A percentile compares a stretch with the other conserved stretches of the same genome.
phyloP scores from a whole-genome alignment of 2,329 filamentous ascomycete species.

The Sporothrix variecibatus region DNA sequence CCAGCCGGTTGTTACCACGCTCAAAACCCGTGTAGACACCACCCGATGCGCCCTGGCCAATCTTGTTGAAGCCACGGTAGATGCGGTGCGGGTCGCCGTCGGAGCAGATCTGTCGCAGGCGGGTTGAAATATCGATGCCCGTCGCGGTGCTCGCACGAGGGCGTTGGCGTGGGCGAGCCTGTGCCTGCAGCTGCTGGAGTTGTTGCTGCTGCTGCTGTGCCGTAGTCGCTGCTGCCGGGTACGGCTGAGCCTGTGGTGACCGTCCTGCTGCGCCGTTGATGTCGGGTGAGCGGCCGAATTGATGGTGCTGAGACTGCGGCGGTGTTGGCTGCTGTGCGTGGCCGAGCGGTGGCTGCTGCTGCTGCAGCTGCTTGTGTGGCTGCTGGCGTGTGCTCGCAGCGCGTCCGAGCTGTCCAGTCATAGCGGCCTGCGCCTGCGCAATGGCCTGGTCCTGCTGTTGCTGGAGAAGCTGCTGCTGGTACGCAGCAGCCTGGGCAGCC shows the following conservation, averaged over 20 bases:
- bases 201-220: constrained; percentile 34
- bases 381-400: constrained; percentile 70
- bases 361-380: constrained; percentile 46
- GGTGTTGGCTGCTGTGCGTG: constrained; percentile 44
- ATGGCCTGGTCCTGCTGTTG: constrained; percentile 88
- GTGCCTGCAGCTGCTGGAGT: constrained; percentile 28
- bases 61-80: constrained; percentile 87
- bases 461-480: constrained; percentile 67
- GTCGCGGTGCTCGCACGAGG: constrained; percentile 68
- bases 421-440: constrained; percentile 75
- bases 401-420: constrained; percentile 69
- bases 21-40: constrained; percentile 94
- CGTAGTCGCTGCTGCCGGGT: constrained; percentile 1
- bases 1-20: constrained; percentile 77
- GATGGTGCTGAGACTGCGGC: constrained; percentile 56
- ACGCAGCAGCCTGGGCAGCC: constrained; percentile 41
- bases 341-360: constrained; percentile 39
- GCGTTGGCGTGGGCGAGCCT: constrained; percentile 71
- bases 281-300: constrained; percentile 41
- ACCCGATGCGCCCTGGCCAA: constrained; percentile 94
- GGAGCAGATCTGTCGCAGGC: constrained; percentile 86
- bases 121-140: constrained; percentile 76
- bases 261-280: constrained; percentile 44
- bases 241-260: constrained; percentile 41
- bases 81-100: constrained; percentile 85